Conservation (phyloP, 139 green algal genomes). For the Nannochloris sp. region DNA sequence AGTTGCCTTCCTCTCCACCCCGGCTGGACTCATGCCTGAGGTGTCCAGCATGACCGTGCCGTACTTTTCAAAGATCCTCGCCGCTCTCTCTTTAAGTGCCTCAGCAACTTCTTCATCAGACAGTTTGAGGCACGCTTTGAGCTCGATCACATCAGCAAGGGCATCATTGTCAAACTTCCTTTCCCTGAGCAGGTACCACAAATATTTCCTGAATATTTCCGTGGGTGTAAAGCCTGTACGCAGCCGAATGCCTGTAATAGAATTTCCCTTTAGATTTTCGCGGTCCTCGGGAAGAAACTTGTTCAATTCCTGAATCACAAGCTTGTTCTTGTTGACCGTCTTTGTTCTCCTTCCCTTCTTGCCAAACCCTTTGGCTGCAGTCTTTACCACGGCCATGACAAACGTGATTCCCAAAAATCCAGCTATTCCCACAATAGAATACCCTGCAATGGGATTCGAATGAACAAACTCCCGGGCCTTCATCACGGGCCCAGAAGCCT, state of each 20-base stretch:
- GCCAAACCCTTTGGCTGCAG: constrained; percentile 32
- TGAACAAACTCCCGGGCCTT: not conserved
- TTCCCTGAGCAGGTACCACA: constrained; percentile 92
- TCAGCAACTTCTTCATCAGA: constrained; percentile 47
- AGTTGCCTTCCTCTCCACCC: constrained; percentile 78
- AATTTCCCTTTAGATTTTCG: constrained; percentile 36
- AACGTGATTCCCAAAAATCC: constrained; percentile 42
- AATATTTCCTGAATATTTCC: constrained; percentile 95
- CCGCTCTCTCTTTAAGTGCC: constrained; percentile 67
- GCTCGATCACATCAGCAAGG: constrained; percentile 78
- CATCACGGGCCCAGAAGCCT: not conserved
- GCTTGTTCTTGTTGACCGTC: constrained; percentile 59
- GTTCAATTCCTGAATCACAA: constrained; percentile 61
- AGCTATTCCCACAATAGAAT: constrained; percentile 4
- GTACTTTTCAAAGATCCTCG: constrained; percentile 81
- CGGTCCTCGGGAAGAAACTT: constrained; percentile 63
- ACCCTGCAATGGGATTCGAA: not conserved
- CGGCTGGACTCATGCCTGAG: constrained; percentile 53
- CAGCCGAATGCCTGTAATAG: constrained; percentile 25
- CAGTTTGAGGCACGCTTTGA: constrained; percentile 53
- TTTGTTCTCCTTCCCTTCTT: constrained; percentile 41
- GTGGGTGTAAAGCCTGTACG: constrained; percentile 55
- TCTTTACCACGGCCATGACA: constrained; percentile 33
- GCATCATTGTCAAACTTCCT: constrained; percentile 79
- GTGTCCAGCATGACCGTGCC: constrained; percentile 77